Evolutionary conservation across 805 yeast species (phyloP), one percentile per base, ranked within the genome.

Genomic region (Saccharomycopsis schoenii): DNA sequence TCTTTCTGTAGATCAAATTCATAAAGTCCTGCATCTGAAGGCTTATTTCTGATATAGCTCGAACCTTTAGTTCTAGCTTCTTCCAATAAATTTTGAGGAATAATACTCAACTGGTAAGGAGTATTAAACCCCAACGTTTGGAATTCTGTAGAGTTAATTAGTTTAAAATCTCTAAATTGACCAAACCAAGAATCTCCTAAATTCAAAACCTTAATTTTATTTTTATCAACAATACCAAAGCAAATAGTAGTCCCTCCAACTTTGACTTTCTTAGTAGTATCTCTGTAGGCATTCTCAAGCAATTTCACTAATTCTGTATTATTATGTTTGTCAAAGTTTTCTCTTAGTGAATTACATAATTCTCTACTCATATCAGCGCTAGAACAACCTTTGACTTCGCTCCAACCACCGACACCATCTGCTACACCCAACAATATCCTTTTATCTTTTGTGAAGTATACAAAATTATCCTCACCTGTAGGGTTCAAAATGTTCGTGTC

Each of bases 341-440:
- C 37, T 21, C 58, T 64, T 19, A 68, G 61, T 2, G 82, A 76
- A 5, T 73, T 73, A 65, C 96, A 86, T 47, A 93, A 74, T 67
- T 89, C 94, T 66, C 96, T 78, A 50, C 94, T 85, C 62, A 93
- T 88, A 29, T 61, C 64, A 8, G 93, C 93, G 61, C 90, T 81
- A 1, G 97, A 88, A 71, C 93, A 97, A 67, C 83, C 87, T 0
- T 97, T 97, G 56, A 88, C 85, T 63, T 89, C 94, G 1, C 88
- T 82, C 97, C 98, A 93, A 2, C 98, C 98, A 15, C 98, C 98
- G 3, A 94, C 98, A 14, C 99, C 99, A 73, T 93, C 99, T 5
- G 97, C 74, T 2, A 88, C 94, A 24, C 93, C 96, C n/a, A 84
- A 78, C 4, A 86, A 81, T 0, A 85, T 64, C 36, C 72, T 73